Evolutionary conservation across 2,329 filamentous ascomycete genomes (phyloP).

Genomic region (Sclerotinia borealis): DNA sequence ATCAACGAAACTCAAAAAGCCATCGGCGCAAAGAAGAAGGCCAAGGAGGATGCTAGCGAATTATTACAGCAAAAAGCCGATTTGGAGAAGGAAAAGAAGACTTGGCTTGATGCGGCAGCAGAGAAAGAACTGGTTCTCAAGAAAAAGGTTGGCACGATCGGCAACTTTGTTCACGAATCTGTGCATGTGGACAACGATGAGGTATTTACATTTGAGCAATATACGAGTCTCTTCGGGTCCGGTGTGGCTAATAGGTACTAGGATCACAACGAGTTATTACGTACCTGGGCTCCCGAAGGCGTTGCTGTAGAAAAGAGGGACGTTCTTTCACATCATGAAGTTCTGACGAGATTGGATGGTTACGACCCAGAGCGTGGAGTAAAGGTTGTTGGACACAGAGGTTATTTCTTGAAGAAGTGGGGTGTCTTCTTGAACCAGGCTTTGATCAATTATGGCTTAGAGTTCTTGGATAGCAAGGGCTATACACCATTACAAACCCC

Average conservation of each 20-base stretch:
- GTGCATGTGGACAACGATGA: slow-evolving; percentile 81
- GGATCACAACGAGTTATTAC: slow-evolving; percentile 75
- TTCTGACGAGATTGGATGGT: slow-evolving; percentile 78
- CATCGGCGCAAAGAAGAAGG: slow-evolving; percentile 88
- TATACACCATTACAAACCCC: slow-evolving; percentile 82
- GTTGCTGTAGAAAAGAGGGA: slow-evolving; percentile 68
- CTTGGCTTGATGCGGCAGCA: slow-evolving; percentile 64
- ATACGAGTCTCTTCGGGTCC: background rate
- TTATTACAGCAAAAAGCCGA: slow-evolving; percentile 72
- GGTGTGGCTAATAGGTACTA: slow-evolving; percentile 23
- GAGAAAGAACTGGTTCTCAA: slow-evolving; percentile 71
- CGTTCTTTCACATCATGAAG: slow-evolving; percentile 87
- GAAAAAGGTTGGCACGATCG: slow-evolving; percentile 75
- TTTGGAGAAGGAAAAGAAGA: slow-evolving; percentile 77
- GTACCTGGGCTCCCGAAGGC: slow-evolving; percentile 75
- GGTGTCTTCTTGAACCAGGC: slow-evolving; percentile 90
- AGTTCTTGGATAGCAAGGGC: slow-evolving; percentile 76
- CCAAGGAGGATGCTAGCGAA: slow-evolving; percentile 80
- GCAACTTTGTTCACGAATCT: slow-evolving; percentile 85
- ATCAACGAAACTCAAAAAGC: slow-evolving; percentile 88
- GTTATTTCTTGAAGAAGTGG: slow-evolving; percentile 86
- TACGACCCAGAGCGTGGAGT: slow-evolving; percentile 90
- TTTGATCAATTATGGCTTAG: slow-evolving; percentile 88
- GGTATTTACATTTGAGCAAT: slow-evolving; percentile 36
- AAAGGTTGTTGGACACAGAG: slow-evolving; percentile 90